These are phyloP conservation scores for Neoboletus subvelutipes DNA, from an alignment of 768 basidiomycete species.

Conservation along the genomic window DNA sequence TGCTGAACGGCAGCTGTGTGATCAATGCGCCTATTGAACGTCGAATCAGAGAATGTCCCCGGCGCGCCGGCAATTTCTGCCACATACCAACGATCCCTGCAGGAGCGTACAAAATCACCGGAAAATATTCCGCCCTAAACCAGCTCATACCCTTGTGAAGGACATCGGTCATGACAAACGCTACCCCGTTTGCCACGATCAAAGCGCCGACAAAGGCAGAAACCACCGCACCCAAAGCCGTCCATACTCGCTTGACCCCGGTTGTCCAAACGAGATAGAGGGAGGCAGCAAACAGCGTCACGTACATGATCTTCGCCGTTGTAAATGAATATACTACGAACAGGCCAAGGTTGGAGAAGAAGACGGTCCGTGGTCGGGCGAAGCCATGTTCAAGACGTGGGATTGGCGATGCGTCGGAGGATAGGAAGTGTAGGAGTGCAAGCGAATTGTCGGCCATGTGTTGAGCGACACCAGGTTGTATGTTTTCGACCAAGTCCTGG, in stretches of 20 bases:
- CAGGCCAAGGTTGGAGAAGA: conserved; percentile 66
- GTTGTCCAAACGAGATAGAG: conserved; percentile 41
- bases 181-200: conserved; percentile 66
- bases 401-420: conserved; percentile 68
- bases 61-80: background rate
- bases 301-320: conserved; percentile 66
- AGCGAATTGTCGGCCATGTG: conserved; percentile 91
- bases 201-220: conserved; percentile 56
- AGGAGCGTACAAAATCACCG: conserved; percentile 71
- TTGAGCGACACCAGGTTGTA: conserved; percentile 80
- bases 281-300: conserved; percentile 47
- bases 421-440: conserved; percentile 72
- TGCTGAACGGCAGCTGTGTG: conserved; percentile 57
- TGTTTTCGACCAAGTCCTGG: conserved; percentile 77
- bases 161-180: conserved; percentile 60
- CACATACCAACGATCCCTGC: conserved; percentile 67
- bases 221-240: conserved; percentile 48
- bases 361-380: conserved; percentile 64
- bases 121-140: conserved; percentile 71
- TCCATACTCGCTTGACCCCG: conserved; percentile 31
- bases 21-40: conserved; percentile 52
- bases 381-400: conserved; percentile 55
- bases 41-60: background rate
- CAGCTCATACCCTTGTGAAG: conserved; percentile 78
- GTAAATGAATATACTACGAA: conserved; percentile 76